A percentile compares a stretch with the other conserved stretches of the same genome.
phyloP scores from a whole-genome alignment of 371 early-diverging fungal species.

The Mortierella sp. region DNA sequence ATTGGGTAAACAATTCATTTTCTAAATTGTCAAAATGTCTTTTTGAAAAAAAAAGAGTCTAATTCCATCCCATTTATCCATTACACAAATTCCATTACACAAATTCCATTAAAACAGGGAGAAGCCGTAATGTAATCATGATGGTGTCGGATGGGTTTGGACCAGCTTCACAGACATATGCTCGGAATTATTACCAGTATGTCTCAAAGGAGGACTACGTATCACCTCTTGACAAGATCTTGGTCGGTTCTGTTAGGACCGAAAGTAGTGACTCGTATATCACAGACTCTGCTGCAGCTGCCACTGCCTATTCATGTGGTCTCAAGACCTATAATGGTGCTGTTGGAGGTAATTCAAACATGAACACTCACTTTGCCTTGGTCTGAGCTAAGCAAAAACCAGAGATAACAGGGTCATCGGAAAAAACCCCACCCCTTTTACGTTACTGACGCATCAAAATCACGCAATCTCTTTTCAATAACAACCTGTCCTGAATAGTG shows the following conservation, averaged over 20 bases:
- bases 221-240: conserved; percentile 84
- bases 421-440: conserved; percentile 1
- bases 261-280: conserved; percentile 83
- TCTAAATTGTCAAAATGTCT: not conserved
- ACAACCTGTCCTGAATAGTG: conserved; percentile 57
- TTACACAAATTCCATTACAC: not conserved
- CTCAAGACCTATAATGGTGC: conserved; percentile 92
- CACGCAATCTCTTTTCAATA: too few species aligned
- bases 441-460: not conserved
- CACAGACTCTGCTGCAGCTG: conserved; percentile 97
- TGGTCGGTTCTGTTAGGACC: conserved; percentile 90
- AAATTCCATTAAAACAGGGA: conserved; percentile 9
- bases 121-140: conserved; percentile 83
- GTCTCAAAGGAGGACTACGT: conserved; percentile 59
- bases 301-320: conserved; percentile 92
- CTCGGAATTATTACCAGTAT: conserved; percentile 80
- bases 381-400: too few species aligned
- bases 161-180: conserved; percentile 94
- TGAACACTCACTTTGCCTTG: too few species aligned
- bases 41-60: too few species aligned
- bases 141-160: conserved; percentile 96
- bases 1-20: conserved; percentile 18
- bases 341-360: conserved; percentile 83
- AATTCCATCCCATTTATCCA: too few species aligned
- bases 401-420: not conserved